Evolutionary conservation across 306 rosid species (phyloP).

Genomic region (Pyrus betulifolia): DNA sequence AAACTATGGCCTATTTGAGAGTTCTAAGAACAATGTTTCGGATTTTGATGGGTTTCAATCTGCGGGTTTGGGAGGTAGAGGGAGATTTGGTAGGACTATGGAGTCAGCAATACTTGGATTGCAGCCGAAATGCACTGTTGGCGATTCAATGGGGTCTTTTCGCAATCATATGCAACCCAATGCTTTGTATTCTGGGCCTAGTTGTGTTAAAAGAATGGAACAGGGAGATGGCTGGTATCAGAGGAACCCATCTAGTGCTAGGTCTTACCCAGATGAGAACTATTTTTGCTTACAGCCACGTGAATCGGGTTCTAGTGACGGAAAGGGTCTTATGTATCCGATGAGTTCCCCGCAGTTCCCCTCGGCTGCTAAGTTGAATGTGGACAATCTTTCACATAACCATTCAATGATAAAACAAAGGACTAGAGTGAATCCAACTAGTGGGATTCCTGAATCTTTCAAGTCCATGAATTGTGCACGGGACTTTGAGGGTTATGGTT

Average conservation of each 20-base stretch:
- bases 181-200: slow-evolving; percentile 17
- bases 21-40: slow-evolving; percentile 1
- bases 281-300: slow-evolving; percentile 11
- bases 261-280: slow-evolving; percentile 18
- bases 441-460: slow-evolving; percentile 11
- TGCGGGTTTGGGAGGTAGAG: slow-evolving; percentile 11
- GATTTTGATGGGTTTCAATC: slow-evolving; percentile 12
- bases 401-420: slow-evolving; percentile 13
- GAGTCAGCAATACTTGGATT: slow-evolving; percentile 9
- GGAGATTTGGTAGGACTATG: slow-evolving; percentile 2
- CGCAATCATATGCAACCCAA: slow-evolving; percentile 13
- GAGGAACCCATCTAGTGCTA: slow-evolving; percentile 9
- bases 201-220: slow-evolving; percentile 10
- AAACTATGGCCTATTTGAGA: slow-evolving; percentile 10
- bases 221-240: slow-evolving; percentile 7
- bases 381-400: slow-evolving; percentile 12
- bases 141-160: slow-evolving; percentile 19
- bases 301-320: slow-evolving; percentile 17
- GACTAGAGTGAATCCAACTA: slow-evolving; percentile 2
- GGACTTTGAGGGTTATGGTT: slow-evolving; percentile 20
- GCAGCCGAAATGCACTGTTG: slow-evolving; percentile 8
- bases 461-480: slow-evolving; percentile 6
- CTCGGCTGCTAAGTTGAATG: slow-evolving; percentile 7
- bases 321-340: slow-evolving; percentile 12
- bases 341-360: slow-evolving; percentile 20